These are phyloP conservation scores for Mariannaea elegans DNA, from an alignment of 2,329 filamentous ascomycete genomes.

Conservation along the genomic window DNA sequence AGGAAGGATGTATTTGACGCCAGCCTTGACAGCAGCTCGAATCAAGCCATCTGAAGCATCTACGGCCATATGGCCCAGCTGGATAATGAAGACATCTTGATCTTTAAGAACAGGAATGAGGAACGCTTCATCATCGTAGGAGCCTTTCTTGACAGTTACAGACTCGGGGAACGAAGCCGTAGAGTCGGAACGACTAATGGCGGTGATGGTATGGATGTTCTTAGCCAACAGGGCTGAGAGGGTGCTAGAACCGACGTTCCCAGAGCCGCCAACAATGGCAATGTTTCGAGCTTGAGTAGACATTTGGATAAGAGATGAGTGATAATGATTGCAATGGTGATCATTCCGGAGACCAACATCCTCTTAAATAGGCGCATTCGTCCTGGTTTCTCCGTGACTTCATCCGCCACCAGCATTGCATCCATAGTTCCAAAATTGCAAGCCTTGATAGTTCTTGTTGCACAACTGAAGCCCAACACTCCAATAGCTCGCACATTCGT, in stretches of 20 bases:
- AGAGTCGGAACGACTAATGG: constrained; percentile 56
- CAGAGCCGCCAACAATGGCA: constrained; percentile 45
- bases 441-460: no score
- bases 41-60: constrained; percentile 39
- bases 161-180: constrained; percentile 50
- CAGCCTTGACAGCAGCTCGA: constrained; percentile 44
- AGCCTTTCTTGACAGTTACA: constrained; percentile 49
- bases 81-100: constrained; percentile 47
- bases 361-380: no score
- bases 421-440: no score
- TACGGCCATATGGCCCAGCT: constrained; percentile 24
- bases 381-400: no score
- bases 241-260: constrained; percentile 50
- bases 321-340: constrained; percentile 3
- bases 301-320: constrained; percentile 14
- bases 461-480: no score
- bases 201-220: constrained; percentile 59
- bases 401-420: no score
- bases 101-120: constrained; percentile 40
- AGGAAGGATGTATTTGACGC: constrained; percentile 44
- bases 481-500: not conserved
- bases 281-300: constrained; percentile 36
- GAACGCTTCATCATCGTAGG: constrained; percentile 56
- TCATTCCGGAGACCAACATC: not conserved
- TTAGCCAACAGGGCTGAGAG: constrained; percentile 50